These are phyloP conservation scores for Mycena latifolia DNA, from an alignment of 768 basidiomycete genomes.

Conservation along the genomic window DNA sequence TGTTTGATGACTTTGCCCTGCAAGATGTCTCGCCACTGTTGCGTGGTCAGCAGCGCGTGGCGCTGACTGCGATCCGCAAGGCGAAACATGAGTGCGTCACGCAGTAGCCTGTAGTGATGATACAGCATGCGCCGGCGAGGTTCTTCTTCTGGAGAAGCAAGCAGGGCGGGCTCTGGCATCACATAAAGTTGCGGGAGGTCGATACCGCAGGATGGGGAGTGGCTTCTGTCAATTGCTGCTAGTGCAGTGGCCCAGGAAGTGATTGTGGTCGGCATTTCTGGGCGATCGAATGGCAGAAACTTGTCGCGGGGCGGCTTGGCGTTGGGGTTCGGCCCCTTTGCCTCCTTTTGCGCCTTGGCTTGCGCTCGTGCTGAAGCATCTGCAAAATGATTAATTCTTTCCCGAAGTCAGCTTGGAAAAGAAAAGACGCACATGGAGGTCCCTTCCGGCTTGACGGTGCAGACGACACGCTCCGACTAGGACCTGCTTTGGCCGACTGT, in stretches of 20 bases:
- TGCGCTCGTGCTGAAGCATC: slow-evolving; percentile 5
- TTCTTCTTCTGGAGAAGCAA: too few relatives aligned
- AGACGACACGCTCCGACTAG: too few relatives aligned
- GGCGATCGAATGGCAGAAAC: background rate
- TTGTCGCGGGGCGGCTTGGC: slow-evolving; percentile 13
- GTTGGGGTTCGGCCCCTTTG: slow-evolving; percentile 6
- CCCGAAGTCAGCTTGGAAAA: too few relatives aligned
- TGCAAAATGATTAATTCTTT: too few relatives aligned
- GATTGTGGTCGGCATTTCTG: too few relatives aligned
- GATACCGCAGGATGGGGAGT: slow-evolving; percentile 8
- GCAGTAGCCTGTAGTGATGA: slow-evolving; percentile 17
- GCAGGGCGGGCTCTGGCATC: slow-evolving; percentile 18
- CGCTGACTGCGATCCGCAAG: slow-evolving; percentile 6
- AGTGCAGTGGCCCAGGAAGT: too few relatives aligned
- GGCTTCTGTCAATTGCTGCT: too few relatives aligned
- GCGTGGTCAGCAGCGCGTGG: slow-evolving; percentile 7
- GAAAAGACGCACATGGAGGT: too few relatives aligned
- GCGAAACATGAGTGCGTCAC: slow-evolving; percentile 17
- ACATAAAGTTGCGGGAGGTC: slow-evolving; percentile 16
- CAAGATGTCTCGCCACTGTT: slow-evolving; percentile 22
- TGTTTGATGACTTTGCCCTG: too few relatives aligned
- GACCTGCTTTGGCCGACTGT: too few relatives aligned
- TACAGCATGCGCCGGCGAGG: too few relatives aligned
- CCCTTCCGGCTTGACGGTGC: too few relatives aligned
- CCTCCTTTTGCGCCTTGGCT: slow-evolving; percentile 10